phyloP scores from a whole-genome alignment of 805 yeast genomes.

The Monosporozyma servazzii region DNA sequence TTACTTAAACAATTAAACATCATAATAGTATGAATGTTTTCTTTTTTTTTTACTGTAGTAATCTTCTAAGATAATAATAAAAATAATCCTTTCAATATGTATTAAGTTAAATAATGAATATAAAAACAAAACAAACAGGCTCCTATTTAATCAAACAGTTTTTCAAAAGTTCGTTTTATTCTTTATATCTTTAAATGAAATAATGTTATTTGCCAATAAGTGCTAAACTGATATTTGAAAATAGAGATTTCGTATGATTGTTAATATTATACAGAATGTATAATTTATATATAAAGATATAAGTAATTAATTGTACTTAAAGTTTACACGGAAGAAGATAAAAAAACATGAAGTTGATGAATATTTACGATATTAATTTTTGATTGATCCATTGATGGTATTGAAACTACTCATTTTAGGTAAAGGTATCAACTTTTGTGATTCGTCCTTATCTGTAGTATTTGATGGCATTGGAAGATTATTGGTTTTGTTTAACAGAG shows the following conservation, averaged over 20 bases:
- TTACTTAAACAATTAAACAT: constrained; percentile 79
- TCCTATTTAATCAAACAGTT: not conserved
- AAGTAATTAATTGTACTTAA: not conserved
- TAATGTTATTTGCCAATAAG: not conserved
- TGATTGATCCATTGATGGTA: constrained; percentile 19
- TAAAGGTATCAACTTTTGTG: constrained; percentile 1
- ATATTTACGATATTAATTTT: constrained; percentile 8
- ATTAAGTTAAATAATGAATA: constrained; percentile 1
- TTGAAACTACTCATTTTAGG: constrained; percentile 26
- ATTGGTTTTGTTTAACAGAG: constrained; percentile 1
- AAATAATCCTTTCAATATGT: not conserved
- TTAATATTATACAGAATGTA: not conserved
- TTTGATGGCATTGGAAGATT: constrained; percentile 7
- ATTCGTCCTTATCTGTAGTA: not conserved
- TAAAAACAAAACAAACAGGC: not conserved
- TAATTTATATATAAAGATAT: not conserved
- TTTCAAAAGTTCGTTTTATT: not conserved
- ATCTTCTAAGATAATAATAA: not conserved
- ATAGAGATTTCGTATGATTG: not conserved
- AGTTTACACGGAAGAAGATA: not conserved
- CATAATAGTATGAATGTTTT: not conserved
- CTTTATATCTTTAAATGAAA: not conserved
- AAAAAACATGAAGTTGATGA: not conserved
- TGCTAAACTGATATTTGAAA: too few species aligned
- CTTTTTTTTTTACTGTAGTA: not conserved